phyloP scores from a whole-genome alignment of 1,139 yeast species.

The Magnusiomyces suaveolens region DNA sequence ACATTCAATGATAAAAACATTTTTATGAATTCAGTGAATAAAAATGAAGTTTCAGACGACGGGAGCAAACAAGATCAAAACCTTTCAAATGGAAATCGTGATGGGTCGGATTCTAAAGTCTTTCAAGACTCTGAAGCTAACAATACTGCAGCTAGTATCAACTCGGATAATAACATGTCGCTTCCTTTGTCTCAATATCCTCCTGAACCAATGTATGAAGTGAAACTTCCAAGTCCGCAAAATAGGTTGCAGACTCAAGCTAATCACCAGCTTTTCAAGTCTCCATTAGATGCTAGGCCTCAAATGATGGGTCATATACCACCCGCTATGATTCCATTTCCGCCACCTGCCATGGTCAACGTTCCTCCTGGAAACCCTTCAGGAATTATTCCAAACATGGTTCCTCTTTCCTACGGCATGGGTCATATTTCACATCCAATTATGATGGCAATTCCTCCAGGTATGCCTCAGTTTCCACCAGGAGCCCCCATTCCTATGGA shows the following conservation, averaged over 20 bases:
- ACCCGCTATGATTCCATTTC: constrained; percentile 4
- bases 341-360: not conserved
- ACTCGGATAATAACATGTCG: not conserved
- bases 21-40: constrained; percentile 25
- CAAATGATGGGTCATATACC: constrained; percentile 2
- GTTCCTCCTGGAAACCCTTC: not conserved
- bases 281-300: not conserved
- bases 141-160: not conserved
- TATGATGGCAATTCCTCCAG: not conserved
- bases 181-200: not conserved
- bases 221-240: constrained; percentile 1
- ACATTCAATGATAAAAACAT: constrained; percentile 21
- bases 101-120: not conserved
- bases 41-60: constrained; percentile 12
- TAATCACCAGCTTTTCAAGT: not conserved
- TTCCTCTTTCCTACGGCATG: not conserved
- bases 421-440: not conserved
- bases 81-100: not conserved
- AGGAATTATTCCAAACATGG: not conserved
- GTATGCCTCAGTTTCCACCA: constrained; percentile 1
- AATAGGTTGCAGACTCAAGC: not conserved
- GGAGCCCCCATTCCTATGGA: not conserved
- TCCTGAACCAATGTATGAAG: not conserved
- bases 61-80: too few species aligned
- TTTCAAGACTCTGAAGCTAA: not conserved